Evolutionary conservation across 2,329 filamentous ascomycete genomes (phyloP).

Genomic region (Colletotrichum falcatum): DNA sequence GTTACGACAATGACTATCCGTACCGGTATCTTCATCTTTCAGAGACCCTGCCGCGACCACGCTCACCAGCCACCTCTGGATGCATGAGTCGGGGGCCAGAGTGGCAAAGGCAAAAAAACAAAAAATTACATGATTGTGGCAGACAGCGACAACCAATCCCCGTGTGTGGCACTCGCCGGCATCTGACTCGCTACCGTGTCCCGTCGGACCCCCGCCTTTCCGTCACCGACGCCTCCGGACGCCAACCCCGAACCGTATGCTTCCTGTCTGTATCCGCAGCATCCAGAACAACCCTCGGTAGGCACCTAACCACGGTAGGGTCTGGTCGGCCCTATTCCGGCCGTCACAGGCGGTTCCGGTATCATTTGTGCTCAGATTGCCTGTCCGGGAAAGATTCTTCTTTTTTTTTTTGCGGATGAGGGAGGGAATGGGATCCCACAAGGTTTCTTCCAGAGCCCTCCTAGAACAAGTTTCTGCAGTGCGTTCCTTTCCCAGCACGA

Average conservation of each 20-base stretch:
- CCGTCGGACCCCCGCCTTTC: constrained; percentile 14
- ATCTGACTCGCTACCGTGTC: constrained; percentile 19
- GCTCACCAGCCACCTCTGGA: constrained; percentile 17
- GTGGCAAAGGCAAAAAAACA: constrained; percentile 26
- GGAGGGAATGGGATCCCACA: constrained; percentile 1
- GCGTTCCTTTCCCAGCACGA: not conserved
- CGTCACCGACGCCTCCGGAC: constrained; percentile 33
- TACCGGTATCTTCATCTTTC: no score
- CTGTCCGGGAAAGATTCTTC: constrained; percentile 1
- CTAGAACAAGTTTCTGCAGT: constrained; percentile 16
- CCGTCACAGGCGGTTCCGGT: constrained; percentile 9
- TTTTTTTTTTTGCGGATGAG: not conserved
- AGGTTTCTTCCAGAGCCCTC: constrained; percentile 26
- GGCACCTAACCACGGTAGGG: not conserved
- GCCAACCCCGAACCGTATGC: constrained; percentile 21
- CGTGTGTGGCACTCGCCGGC: constrained; percentile 7
- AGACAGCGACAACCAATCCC: not conserved
- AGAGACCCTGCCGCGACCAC: not conserved
- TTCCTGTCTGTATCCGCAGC: constrained; percentile 16
- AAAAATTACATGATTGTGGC: constrained; percentile 7
- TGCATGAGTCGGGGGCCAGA: constrained; percentile 11
- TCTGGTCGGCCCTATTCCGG: constrained; percentile 35
- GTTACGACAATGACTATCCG: not conserved
- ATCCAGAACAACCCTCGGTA: constrained; percentile 18
- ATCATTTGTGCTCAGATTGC: constrained; percentile 3